phyloP scores from a whole-genome alignment of 1,139 yeast species.

The Insectozyma bohioensis region DNA sequence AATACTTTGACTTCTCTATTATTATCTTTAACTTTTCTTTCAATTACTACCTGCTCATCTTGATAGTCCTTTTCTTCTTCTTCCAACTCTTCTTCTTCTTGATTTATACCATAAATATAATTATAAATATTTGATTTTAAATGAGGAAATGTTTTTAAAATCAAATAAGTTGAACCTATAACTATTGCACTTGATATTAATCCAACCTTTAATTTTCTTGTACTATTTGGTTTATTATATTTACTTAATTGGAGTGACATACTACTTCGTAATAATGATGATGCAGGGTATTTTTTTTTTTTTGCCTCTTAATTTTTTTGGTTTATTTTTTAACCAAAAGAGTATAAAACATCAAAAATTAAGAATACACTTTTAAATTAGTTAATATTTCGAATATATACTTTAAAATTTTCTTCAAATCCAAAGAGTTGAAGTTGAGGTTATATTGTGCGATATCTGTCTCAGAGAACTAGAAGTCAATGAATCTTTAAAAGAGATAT shows the following conservation, averaged over 20 bases:
- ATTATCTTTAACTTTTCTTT: slow-evolving; percentile 8
- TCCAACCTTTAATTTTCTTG: slow-evolving; percentile 16
- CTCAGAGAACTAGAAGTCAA: too few species aligned
- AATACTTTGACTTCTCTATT: slow-evolving; percentile 26
- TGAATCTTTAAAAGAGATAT: not conserved
- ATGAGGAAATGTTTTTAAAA: slow-evolving; percentile 56
- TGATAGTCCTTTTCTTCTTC: slow-evolving; percentile 21
- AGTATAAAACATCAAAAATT: too few species aligned
- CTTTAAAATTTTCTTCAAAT: too few species aligned
- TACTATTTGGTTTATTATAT: slow-evolving; percentile 4
- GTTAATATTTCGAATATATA: not conserved
- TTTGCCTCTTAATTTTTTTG: not conserved
- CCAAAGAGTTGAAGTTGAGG: too few species aligned
- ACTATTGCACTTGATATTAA: slow-evolving; percentile 41
- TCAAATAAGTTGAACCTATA: slow-evolving; percentile 44
- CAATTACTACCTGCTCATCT: slow-evolving; percentile 11
- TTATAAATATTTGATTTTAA: slow-evolving; percentile 29
- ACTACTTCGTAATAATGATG: not conserved
- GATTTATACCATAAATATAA: slow-evolving; percentile 22
- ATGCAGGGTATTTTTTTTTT: not conserved
- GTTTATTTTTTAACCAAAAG: not conserved
- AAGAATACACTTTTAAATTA: too few species aligned
- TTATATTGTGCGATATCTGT: too few species aligned
- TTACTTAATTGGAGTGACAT: slow-evolving; percentile 10
- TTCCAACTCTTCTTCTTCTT: slow-evolving; percentile 17